These are phyloP conservation scores for Hydnomerulius pinastri DNA, from an alignment of 768 basidiomycete genomes.

Conservation along the genomic window DNA sequence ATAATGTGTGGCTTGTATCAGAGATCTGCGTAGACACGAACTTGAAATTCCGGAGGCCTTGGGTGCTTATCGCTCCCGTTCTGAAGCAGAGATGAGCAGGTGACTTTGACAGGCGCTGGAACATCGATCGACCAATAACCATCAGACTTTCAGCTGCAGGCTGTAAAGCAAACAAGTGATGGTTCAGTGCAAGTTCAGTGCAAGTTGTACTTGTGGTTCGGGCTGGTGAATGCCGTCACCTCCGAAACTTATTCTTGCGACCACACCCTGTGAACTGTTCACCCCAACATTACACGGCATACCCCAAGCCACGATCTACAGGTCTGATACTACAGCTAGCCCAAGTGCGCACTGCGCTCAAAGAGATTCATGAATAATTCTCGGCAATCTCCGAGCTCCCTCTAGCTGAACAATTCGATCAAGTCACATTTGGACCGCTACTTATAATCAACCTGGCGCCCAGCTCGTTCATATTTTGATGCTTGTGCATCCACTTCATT, in stretches of 20 bases:
- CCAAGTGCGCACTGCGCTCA: background rate
- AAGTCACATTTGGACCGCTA: background rate
- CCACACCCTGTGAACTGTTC: no score
- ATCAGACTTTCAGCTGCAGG: background rate
- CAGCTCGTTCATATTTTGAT: background rate
- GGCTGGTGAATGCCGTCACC: background rate
- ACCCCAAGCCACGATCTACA: background rate
- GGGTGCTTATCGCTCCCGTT: background rate
- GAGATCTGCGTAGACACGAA: background rate
- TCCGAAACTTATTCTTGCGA: no score
- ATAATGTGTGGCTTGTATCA: background rate
- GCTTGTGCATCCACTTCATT: background rate
- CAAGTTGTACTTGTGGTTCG: no score
- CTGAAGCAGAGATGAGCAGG: background rate
- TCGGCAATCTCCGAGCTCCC: constrained; percentile 1
- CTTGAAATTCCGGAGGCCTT: background rate
- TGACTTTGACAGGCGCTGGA: constrained; percentile 4
- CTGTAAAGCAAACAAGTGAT: background rate
- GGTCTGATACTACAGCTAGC: background rate
- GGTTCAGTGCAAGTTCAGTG: no score
- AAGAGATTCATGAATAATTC: background rate
- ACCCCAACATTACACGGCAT: no score
- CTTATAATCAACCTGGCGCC: background rate
- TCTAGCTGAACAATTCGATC: background rate
- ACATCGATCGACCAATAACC: background rate